A percentile compares a stretch with the other conserved stretches of the same genome.
phyloP scores from a whole-genome alignment of 2,329 filamentous ascomycete species.

The Emergomyces orientalis region DNA sequence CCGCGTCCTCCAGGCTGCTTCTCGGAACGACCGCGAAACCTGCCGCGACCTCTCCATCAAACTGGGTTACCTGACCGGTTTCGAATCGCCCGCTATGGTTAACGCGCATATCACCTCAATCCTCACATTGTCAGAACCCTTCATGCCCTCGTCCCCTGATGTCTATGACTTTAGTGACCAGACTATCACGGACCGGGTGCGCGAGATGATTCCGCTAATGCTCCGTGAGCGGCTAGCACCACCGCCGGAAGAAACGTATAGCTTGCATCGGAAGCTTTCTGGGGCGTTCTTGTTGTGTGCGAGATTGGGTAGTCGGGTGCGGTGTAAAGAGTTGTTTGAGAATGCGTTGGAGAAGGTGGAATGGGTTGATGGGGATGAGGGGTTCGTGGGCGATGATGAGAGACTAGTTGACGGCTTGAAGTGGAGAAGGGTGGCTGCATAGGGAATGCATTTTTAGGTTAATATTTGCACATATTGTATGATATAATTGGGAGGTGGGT shows the following conservation, averaged over 20 bases:
- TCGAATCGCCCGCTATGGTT: constrained; percentile 76
- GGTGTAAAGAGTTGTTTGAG: constrained; percentile 67
- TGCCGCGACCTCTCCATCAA: constrained; percentile 61
- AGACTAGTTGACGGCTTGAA: not conserved
- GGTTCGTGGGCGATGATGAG: not conserved
- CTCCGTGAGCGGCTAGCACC: constrained; percentile 77
- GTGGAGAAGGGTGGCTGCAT: not conserved
- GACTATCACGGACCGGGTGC: constrained; percentile 91
- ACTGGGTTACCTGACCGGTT: constrained; percentile 85
- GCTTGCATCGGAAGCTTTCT: constrained; percentile 85
- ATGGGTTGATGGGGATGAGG: constrained; percentile 11
- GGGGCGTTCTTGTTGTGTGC: constrained; percentile 92
- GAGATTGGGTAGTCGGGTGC: constrained; percentile 69
- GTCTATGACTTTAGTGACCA: constrained; percentile 89
- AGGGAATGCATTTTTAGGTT: not conserved
- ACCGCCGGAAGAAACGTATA: constrained; percentile 96
- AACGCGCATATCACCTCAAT: constrained; percentile 85
- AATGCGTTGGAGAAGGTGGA: constrained; percentile 26
- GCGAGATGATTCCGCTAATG: constrained; percentile 85
- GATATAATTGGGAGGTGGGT: not conserved
- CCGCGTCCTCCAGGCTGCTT: constrained; percentile 68
- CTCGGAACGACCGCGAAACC: constrained; percentile 54
- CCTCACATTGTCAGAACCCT: constrained; percentile 85
- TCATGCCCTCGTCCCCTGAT: constrained; percentile 63
- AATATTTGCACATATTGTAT: not conserved